Conservation (phyloP, 2,329 filamentous ascomycete genomes). For the Acarospora socialis region DNA sequence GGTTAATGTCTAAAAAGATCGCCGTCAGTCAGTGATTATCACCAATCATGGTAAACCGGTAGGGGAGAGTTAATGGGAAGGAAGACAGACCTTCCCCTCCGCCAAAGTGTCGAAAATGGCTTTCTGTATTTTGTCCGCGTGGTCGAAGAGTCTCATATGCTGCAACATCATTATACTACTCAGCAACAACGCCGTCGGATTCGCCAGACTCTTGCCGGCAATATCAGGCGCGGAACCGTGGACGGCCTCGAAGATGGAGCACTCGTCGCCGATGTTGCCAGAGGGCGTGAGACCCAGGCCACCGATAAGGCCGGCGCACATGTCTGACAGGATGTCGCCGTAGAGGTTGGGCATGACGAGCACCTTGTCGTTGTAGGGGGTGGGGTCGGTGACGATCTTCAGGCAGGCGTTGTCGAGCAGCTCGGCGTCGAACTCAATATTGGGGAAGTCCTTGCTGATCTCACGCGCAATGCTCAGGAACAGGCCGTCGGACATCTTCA, state of each 20-base stretch:
- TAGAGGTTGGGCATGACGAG: conserved; percentile 97
- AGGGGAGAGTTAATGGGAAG: not conserved
- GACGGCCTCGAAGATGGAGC: conserved; percentile 98
- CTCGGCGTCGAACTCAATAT: conserved; percentile 93
- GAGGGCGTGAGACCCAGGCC: conserved; percentile 94
- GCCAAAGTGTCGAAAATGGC: conserved; percentile 90
- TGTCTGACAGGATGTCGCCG: conserved; percentile 98
- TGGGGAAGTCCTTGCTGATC: conserved; percentile 87
- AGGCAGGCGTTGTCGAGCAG: conserved; percentile 98
- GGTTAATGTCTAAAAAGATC: conserved; percentile 50
- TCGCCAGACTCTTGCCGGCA: conserved; percentile 86
- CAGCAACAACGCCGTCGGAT: conserved; percentile 90
- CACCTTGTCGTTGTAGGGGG: conserved; percentile 98
- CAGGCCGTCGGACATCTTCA: conserved; percentile 99
- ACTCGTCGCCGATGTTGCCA: conserved; percentile 97
- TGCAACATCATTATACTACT: conserved; percentile 99
- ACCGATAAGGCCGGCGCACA: conserved; percentile 97
- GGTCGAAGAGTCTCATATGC: conserved; percentile 81
- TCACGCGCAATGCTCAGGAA: conserved; percentile 80
- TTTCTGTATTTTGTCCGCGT: conserved; percentile 79
- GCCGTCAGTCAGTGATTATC: conserved; percentile 13
- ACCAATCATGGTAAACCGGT: conserved; percentile 1
- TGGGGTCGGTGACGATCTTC: conserved; percentile 94
- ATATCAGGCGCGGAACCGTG: conserved; percentile 96
- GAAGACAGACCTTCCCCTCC: conserved; percentile 64